phyloP scores from a whole-genome alignment of 352 stramenopile genomes.

The Globisporangium alternatum region DNA sequence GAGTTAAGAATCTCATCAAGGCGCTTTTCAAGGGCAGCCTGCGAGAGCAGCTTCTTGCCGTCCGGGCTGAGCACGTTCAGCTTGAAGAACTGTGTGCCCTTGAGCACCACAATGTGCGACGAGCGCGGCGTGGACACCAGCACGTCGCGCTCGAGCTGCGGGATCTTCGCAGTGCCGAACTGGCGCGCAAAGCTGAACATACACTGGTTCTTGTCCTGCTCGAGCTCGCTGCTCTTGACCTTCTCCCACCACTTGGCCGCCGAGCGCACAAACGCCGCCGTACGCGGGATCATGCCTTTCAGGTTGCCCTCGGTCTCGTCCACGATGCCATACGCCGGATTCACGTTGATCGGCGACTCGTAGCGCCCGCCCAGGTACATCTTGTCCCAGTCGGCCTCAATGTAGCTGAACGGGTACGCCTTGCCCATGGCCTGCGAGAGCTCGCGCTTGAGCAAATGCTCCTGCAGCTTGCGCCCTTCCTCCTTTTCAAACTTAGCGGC shows the following conservation, averaged over 20 bases:
- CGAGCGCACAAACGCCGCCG: conserved; percentile 76
- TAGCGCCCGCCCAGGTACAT: conserved; percentile 91
- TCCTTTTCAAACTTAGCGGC: conserved; percentile 51
- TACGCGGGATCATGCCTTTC: conserved; percentile 62
- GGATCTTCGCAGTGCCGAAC: conserved; percentile 83
- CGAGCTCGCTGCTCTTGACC: conserved; percentile 83
- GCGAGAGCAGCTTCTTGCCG: conserved; percentile 78
- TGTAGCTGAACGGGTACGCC: conserved; percentile 92
- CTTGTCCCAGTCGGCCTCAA: conserved; percentile 89
- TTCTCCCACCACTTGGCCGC: conserved; percentile 88
- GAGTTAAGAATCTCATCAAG: conserved; percentile 70
- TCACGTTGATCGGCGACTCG: conserved; percentile 90
- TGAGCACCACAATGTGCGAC: conserved; percentile 88
- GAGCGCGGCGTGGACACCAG: conserved; percentile 72
- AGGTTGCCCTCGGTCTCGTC: conserved; percentile 80
- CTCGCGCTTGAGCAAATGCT: conserved; percentile 64
- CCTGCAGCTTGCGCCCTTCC: conserved; percentile 60
- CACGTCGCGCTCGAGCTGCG: conserved; percentile 65
- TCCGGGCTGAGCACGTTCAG: conserved; percentile 79
- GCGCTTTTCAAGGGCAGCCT: conserved; percentile 58
- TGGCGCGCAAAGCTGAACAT: conserved; percentile 88
- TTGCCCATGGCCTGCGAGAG: conserved; percentile 73
- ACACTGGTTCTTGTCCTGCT: conserved; percentile 89
- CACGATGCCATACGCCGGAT: conserved; percentile 84
- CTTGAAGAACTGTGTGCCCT: conserved; percentile 82